These are phyloP conservation scores for Podaxis sp. DNA, from an alignment of 768 basidiomycete species.

Conservation along the genomic window DNA sequence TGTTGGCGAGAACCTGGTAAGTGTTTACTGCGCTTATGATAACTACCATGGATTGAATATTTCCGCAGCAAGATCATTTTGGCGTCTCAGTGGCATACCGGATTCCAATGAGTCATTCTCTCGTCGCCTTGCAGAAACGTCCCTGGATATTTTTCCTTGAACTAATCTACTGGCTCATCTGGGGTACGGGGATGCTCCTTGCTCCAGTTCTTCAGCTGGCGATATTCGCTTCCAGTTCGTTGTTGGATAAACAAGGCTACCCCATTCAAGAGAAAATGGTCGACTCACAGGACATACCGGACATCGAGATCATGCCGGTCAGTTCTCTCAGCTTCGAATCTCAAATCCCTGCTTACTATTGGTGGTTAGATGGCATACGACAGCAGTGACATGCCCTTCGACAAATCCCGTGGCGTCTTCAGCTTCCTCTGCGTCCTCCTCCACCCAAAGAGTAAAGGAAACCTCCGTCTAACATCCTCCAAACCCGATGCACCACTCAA, in stretches of 20 bases:
- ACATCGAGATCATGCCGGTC: constrained; percentile 39
- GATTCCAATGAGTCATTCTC: constrained; percentile 30
- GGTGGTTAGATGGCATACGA: constrained; percentile 7
- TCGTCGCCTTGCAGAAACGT: constrained; percentile 25
- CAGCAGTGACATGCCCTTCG: constrained; percentile 5
- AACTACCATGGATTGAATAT: neutral
- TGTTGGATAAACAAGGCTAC: constrained; percentile 23
- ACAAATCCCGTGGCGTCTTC: constrained; percentile 24
- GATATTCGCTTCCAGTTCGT: constrained; percentile 29
- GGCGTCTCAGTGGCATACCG: constrained; percentile 33
- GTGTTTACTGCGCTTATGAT: neutral
- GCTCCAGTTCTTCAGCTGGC: constrained; percentile 29
- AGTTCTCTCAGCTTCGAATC: neutral
- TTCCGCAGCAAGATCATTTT: constrained; percentile 38
- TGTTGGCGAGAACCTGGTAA: constrained; percentile 69
- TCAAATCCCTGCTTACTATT: neutral
- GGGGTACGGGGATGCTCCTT: constrained; percentile 33
- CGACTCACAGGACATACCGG: constrained; percentile 30
- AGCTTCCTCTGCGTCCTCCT: constrained; percentile 21
- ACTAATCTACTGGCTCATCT: constrained; percentile 31
- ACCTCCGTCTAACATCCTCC: constrained; percentile 36
- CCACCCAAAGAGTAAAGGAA: constrained; percentile 43
- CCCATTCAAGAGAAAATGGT: constrained; percentile 19
- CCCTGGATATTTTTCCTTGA: constrained; percentile 30
- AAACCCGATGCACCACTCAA: constrained; percentile 44